Evolutionary conservation across 192 early-diverging fungal species (phyloP), one percentile per base, ranked within the genome.

Genomic region (Dimargaris cristalligena): DNA sequence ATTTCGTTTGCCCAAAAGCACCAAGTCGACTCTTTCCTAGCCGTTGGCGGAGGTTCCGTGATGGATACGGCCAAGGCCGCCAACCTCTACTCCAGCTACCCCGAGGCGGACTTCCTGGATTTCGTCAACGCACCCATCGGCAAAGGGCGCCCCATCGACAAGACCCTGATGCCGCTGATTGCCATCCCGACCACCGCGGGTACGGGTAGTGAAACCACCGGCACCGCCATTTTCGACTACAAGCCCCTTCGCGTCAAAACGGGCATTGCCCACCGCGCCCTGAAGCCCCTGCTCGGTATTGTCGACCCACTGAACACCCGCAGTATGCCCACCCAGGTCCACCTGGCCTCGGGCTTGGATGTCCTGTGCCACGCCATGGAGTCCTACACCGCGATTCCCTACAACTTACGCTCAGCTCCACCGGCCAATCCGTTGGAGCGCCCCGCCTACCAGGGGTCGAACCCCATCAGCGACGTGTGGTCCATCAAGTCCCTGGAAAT

Each of bases 41-140:
- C 91, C 29, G 91, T 93, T 2, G 91, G 91, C 47, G 91, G 91
- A 52, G 91, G 91, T 22, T 89, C 86, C 3, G 86, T 86, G 30
- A 91, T 93, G 52, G 91, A 93, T 66, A 93, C 91, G 20, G 79
- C 86, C 52, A 93, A 93, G 65, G 91, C 88, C 30, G 91, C 91
- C 50, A 93, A 91, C 62, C 67, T 93, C 67, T 93, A 91, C 66
- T 74, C 80, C 14, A 71, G 79, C 49, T 87, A 88, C 66, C 82
- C 82, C 18, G 80, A 91, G 1, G 88, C 85, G 6, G 86, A 90
- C 44, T 78, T 93, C 52, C 61, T 93, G 59, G 91, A 91, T 65
- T 93, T 93, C 74, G 91, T 93, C 58, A 93, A 93, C 62, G 84
- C 86, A 0, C 91, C 91, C 14, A 87, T 93, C 70, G 91, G 91